phyloP scores from a whole-genome alignment of 2,329 filamentous ascomycete genomes.

The Alternaria sp. region DNA sequence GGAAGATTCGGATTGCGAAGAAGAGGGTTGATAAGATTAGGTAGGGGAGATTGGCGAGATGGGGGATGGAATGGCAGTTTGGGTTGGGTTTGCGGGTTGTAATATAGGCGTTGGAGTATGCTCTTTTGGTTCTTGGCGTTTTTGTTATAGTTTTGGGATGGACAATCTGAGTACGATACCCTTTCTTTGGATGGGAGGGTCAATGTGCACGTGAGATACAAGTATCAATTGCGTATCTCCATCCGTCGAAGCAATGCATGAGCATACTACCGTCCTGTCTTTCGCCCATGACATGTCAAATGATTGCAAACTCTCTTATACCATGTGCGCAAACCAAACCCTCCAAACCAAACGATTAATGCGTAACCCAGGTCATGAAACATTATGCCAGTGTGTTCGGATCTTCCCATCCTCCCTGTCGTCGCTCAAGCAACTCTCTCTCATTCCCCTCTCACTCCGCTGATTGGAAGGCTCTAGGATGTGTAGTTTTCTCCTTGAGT shows the following conservation, averaged over 20 bases:
- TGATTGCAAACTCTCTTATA: no score
- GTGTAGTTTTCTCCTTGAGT: no score
- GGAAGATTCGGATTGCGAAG: constrained; percentile 77
- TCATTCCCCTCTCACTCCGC: no score
- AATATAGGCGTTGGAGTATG: background rate
- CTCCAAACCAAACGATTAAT: no score
- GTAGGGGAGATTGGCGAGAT: constrained; percentile 6
- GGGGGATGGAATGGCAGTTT: background rate
- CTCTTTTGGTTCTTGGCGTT: background rate
- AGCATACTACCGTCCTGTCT: background rate
- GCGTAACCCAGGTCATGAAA: no score
- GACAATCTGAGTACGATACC: background rate
- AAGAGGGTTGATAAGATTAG: constrained; percentile 71
- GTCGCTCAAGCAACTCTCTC: no score
- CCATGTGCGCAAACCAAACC: no score
- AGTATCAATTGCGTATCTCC: fast-evolving
- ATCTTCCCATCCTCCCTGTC: no score
- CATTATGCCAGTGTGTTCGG: no score
- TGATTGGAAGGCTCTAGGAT: no score
- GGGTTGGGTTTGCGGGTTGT: background rate
- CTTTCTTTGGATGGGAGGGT: background rate
- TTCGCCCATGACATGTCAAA: background rate
- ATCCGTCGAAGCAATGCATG: background rate
- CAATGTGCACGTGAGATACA: background rate
- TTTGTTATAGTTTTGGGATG: background rate